Percentiles rank a stretch among this genome's conserved stretches.
These are phyloP conservation scores for Chlorella sorokiniana DNA, from an alignment of 139 green algal genomes.

Conservation along the genomic window DNA sequence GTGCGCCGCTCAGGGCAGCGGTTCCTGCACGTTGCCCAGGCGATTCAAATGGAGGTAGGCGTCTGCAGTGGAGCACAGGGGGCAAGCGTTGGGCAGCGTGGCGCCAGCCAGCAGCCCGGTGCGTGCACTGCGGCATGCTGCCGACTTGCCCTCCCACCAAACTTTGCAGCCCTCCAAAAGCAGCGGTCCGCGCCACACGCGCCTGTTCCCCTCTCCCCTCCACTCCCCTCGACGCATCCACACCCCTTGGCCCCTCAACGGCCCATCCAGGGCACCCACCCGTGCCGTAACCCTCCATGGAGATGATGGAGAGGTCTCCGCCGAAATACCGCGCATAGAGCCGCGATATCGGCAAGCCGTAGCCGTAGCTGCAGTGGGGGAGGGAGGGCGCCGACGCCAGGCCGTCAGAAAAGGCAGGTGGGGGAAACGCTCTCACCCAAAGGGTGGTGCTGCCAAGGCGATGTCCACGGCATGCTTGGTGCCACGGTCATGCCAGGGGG, in stretches of 20 bases:
- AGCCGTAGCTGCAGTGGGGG: slow-evolving; percentile 80
- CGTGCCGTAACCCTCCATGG: slow-evolving; percentile 98
- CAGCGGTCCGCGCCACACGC: too few species aligned
- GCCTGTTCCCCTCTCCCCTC: neutral
- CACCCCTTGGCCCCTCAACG: too few species aligned
- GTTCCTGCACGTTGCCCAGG: slow-evolving; percentile 93
- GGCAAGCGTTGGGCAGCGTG: neutral
- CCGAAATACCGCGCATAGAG: slow-evolving; percentile 97
- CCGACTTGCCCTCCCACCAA: too few species aligned
- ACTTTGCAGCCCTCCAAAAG: too few species aligned
- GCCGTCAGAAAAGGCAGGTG: neutral
- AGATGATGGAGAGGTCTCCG: slow-evolving; percentile 95
- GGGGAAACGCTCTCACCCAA: too few species aligned
- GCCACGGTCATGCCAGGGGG: neutral
- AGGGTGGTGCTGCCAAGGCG: too few species aligned
- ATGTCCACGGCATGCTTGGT: too few species aligned
- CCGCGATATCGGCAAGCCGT: slow-evolving; percentile 91
- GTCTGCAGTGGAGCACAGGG: slow-evolving; percentile 55
- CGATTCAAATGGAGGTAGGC: slow-evolving; percentile 98
- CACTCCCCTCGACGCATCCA: neutral
- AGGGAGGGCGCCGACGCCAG: neutral
- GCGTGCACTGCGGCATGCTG: too few species aligned
- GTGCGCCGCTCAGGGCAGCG: slow-evolving; percentile 75
- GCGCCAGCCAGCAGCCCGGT: neutral
- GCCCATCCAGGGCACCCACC: neutral